Evolutionary conservation across 2,329 filamentous ascomycete genomes (phyloP), one percentile per base, ranked within the genome.

Genomic region (Aaosphaeria arxii): DNA sequence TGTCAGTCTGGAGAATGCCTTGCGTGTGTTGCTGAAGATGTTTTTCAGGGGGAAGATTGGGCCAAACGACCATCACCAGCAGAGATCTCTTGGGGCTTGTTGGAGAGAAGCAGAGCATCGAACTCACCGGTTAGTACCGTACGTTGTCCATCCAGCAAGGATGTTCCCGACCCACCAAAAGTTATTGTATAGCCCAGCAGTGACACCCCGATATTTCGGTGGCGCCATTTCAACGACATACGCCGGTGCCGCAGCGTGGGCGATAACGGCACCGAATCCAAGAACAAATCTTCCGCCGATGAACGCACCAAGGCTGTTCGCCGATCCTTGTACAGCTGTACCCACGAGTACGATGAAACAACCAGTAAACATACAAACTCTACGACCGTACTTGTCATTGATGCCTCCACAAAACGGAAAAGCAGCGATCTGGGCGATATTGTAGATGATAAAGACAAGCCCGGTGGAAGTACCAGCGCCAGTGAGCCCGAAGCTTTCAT

Each of bases 221-320:
- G 44, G 48, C 5, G 45, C 45, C n/a, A 38, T 40, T 24, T 50
- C 46, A 6, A 30, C 46, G 28, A 44, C 33, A 40, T 48, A 48
- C 11, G 33, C 17, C 9, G 44, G 13, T 40, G 40, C 46, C 9
- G 48, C 48, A 28, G 42, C 42, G 7, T 48, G 62, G 40, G 83
- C 83, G 59, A 86, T 75, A 44, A 83, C 84, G 65, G 86, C 83
- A 17, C 84, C 84, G 30, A 86, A 68, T 69, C 84, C 85, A 49
- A 87, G 82, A 46, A 87, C 67, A 11, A 82, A 80, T 59, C 85
- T 77, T n/a, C 84, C 84, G 36, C 75, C 82, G 54, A 87, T 82
- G 63, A 87, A 87, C 59, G 76, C 77, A 40, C 77, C 83, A 35
- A 86, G 72, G 52, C 78, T 77, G 13, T 48, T 33, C 7, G 42